Evolutionary conservation across 2,329 filamentous ascomycete genomes (phyloP).

Genomic region (Venturia carpophila): DNA sequence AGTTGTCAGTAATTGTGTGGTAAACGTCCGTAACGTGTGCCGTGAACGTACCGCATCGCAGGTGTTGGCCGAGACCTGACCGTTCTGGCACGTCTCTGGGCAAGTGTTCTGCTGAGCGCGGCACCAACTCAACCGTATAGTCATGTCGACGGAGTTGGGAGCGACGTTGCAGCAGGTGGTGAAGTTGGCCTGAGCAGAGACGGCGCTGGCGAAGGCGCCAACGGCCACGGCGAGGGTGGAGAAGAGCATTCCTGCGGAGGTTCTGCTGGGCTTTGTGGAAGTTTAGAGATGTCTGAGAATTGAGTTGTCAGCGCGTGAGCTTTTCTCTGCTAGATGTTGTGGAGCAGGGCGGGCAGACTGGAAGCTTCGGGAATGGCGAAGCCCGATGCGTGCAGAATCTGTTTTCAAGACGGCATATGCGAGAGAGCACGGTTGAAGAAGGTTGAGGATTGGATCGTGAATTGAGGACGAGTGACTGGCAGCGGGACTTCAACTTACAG

Average conservation of each 20-base stretch:
- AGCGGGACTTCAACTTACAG: neutral
- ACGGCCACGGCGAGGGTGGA: conserved; percentile 39
- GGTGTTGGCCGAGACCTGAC: conserved; percentile 41
- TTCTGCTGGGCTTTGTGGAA: conserved; percentile 26
- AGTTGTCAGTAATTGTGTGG: conserved; percentile 8
- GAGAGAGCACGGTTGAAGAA: neutral
- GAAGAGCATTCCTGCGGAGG: conserved; percentile 40
- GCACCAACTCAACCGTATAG: conserved; percentile 46
- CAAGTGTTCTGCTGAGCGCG: conserved; percentile 51
- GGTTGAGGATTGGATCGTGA: neutral
- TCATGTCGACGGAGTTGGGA: conserved; percentile 32
- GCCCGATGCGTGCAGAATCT: neutral
- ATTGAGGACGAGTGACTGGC: neutral
- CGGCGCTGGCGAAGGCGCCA: conserved; percentile 39
- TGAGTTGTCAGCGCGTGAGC: neutral
- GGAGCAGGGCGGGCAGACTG: neutral
- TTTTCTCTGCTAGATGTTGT: neutral
- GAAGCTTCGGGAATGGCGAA: neutral
- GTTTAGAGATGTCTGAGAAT: conserved; percentile 25
- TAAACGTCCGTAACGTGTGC: conserved; percentile 5
- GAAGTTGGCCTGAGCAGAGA: conserved; percentile 37
- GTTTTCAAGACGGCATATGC: neutral
- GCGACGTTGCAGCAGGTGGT: conserved; percentile 35
- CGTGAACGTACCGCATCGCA: conserved; percentile 48
- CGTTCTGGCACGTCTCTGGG: conserved; percentile 49